phyloP scores from a whole-genome alignment of 1,284 basidiomycete genomes.

The Phellinidium pouzarii region DNA sequence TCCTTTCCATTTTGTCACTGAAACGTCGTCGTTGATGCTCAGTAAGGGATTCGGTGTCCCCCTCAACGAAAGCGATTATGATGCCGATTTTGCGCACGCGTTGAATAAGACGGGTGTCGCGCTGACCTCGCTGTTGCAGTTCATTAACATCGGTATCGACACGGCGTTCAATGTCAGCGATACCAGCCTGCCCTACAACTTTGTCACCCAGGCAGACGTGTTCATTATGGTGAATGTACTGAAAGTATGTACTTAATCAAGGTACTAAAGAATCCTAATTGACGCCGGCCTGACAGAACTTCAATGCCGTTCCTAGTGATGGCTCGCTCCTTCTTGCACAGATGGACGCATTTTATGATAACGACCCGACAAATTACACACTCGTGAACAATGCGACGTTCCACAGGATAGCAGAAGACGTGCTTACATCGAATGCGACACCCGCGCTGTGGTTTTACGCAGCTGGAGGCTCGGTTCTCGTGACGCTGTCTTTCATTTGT shows the following conservation, averaged over 20 bases:
- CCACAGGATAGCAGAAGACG: slow-evolving; percentile 5
- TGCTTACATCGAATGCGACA: slow-evolving; percentile 13
- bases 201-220: slow-evolving; percentile 8
- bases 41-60: not conserved
- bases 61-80: slow-evolving; percentile 6
- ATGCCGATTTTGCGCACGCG: not conserved
- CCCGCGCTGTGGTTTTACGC: slow-evolving; percentile 18
- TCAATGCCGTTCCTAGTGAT: slow-evolving; percentile 13
- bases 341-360: slow-evolving; percentile 11
- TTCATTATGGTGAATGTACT: slow-evolving; percentile 10
- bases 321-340: slow-evolving; percentile 8
- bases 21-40: not conserved
- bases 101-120: slow-evolving; percentile 14
- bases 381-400: slow-evolving; percentile 8
- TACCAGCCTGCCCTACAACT: not conserved
- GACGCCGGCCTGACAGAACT: slow-evolving; percentile 7
- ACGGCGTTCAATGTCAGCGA: not conserved
- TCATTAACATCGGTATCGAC: slow-evolving; percentile 8
- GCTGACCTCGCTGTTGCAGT: not conserved
- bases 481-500: slow-evolving; percentile 3
- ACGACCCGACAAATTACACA: not conserved
- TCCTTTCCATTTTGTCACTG: slow-evolving; percentile 9
- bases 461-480: slow-evolving; percentile 10
- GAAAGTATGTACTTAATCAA: slow-evolving; percentile 1
- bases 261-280: not conserved